Evolutionary conservation across 2,329 filamentous ascomycete species (phyloP).

Genomic region (Neurospora crassa): DNA sequence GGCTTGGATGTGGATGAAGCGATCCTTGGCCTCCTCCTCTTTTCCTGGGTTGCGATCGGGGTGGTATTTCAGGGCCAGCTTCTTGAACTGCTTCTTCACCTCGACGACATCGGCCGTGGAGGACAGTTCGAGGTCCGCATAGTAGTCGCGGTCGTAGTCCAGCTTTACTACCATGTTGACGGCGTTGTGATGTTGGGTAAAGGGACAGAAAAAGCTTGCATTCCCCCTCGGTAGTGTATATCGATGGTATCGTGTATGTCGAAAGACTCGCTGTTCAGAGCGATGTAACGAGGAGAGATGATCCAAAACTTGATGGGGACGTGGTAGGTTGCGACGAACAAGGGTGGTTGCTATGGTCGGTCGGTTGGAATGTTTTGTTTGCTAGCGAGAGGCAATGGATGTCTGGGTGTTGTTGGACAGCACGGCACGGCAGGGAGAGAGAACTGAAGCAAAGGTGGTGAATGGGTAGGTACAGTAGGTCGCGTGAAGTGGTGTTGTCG

Average conservation of each 20-base stretch:
- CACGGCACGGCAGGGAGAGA: neutral
- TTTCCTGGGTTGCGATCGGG: constrained; percentile 81
- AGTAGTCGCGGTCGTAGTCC: constrained; percentile 67
- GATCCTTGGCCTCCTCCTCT: constrained; percentile 68
- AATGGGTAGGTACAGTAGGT: neutral
- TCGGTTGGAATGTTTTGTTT: neutral
- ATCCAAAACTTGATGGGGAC: neutral
- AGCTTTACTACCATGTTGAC: constrained; percentile 53
- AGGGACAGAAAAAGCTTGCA: neutral
- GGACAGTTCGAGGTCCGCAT: constrained; percentile 69
- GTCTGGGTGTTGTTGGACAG: neutral
- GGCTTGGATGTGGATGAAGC: constrained; percentile 79
- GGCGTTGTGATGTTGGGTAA: constrained; percentile 29
- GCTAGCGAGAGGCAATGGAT: neutral
- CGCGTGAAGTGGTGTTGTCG: neutral
- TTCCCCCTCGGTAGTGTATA: neutral
- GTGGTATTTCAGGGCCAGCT: constrained; percentile 77
- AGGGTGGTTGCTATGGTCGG: neutral
- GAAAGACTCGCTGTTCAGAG: neutral
- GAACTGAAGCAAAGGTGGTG: no score
- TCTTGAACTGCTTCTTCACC: constrained; percentile 79
- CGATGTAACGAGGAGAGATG: neutral
- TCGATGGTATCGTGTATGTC: neutral
- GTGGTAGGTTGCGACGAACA: neutral
- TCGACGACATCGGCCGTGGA: constrained; percentile 60